Evolutionary conservation across 1,139 yeast genomes (phyloP).

Genomic region (Scheffersomyces titani): DNA sequence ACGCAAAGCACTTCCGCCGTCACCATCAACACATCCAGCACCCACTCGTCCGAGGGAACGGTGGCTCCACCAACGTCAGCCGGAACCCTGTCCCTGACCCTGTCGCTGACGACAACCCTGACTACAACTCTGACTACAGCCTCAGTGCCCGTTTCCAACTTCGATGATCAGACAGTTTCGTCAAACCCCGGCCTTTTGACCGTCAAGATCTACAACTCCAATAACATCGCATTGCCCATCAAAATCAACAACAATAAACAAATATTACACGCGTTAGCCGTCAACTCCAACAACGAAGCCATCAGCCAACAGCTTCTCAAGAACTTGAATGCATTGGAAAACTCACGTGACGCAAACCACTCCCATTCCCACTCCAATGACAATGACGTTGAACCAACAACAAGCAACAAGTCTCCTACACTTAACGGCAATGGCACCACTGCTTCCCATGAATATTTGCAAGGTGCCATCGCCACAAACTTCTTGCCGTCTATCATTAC

Average conservation of each 20-base stretch:
- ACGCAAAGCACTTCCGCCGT: slow-evolving; percentile 1
- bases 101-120: background rate
- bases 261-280: slow-evolving; percentile 53
- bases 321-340: slow-evolving; percentile 26
- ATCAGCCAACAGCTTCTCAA: slow-evolving; percentile 40
- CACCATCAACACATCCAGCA: slow-evolving; percentile 2
- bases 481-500: slow-evolving; percentile 68
- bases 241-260: slow-evolving; percentile 54
- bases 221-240: slow-evolving; percentile 63
- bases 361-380: slow-evolving; percentile 3
- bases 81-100: slow-evolving; percentile 2
- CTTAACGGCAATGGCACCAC: slow-evolving; percentile 1
- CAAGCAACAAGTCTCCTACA: slow-evolving; percentile 9
- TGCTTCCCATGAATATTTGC: slow-evolving; percentile 19
- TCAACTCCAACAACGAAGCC: slow-evolving; percentile 42
- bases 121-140: background rate
- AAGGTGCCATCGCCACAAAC: slow-evolving; percentile 39
- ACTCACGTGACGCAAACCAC: background rate
- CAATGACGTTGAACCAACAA: slow-evolving; percentile 8
- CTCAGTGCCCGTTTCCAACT: slow-evolving; percentile 1
- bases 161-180: slow-evolving; percentile 8
- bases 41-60: slow-evolving; percentile 6
- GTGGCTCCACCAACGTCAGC: slow-evolving; percentile 1
- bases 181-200: slow-evolving; percentile 67
- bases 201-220: slow-evolving; percentile 66